Conservation (phyloP, 805 yeast genomes). For the Metschnikowia peoriensis region DNA sequence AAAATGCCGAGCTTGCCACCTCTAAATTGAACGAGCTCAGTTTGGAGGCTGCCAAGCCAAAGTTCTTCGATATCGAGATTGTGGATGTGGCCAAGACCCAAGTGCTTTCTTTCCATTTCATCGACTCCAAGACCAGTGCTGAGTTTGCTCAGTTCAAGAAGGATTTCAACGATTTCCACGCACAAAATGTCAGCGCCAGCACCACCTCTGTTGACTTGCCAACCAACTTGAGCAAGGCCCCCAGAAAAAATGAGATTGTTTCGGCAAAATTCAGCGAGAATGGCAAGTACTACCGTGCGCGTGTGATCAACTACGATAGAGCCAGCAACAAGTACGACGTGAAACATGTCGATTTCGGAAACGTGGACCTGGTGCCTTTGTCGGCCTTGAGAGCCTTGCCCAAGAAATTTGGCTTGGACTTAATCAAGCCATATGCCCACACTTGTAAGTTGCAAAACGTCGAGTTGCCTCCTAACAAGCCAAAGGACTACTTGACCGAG, state of each 20-base stretch:
- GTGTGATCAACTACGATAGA: conserved; percentile 47
- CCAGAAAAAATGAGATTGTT: conserved; percentile 57
- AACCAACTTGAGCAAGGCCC: conserved; percentile 36
- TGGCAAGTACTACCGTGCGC: conserved; percentile 59
- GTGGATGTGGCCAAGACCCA: conserved; percentile 48
- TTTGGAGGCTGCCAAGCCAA: conserved; percentile 33
- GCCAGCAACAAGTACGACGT: conserved; percentile 45
- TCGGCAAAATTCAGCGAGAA: conserved; percentile 52
- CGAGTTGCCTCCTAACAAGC: conserved; percentile 54
- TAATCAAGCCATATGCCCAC: conserved; percentile 53
- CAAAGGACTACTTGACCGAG: conserved; percentile 53
- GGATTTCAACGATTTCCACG: conserved; percentile 45
- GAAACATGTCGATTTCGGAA: conserved; percentile 63
- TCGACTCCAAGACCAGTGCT: conserved; percentile 36
- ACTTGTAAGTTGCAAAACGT: conserved; percentile 53
- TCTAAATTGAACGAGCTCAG: conserved; percentile 21
- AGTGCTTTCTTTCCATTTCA: conserved; percentile 44
- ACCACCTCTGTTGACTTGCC: conserved; percentile 38
- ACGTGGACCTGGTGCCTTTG: conserved; percentile 43
- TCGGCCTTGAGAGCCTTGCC: conserved; percentile 53
- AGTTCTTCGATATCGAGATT: conserved; percentile 53
- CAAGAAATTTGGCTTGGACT: conserved; percentile 38
- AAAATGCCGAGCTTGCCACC: conserved; percentile 24
- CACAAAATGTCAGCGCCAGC: conserved; percentile 36
- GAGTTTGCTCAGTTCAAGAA: conserved; percentile 45